Base-by-base conservation (phyloP, 176 grass and related monocot genomes). In the Bothriochloa decipiens region DNA sequence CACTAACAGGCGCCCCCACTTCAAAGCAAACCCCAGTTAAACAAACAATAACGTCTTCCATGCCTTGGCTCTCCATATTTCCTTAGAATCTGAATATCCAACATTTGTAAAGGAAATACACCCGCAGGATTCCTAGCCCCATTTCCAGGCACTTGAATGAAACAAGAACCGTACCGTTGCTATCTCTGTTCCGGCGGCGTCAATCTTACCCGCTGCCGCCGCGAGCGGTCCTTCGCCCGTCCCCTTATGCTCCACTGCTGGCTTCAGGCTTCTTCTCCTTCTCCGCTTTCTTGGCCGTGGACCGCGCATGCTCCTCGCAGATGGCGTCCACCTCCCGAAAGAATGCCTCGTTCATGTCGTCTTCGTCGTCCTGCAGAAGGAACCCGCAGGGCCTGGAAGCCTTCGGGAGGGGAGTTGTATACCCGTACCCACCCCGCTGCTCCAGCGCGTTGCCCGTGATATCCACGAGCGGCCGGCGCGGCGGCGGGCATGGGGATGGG, bases 281-380 rank as follows among this genome's bases (percentile, higher is more conserved):
- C 18, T 29, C 62, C 41, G 33, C 74, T 68, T 90, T 90, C n/a
- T 17, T 46, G 5, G 74, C 47, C 60, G 39, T 79, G 75, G 83
- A 86, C 55, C 69, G 72, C 57, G 77, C 82, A 52, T 80, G 91
- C 83, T 98, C 89, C 77, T 91, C 76, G 53, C 92, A 95, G 28
- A 98, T 91, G 75, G 89, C 89, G 47, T 98, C 96, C 73, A 98
- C 92, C 85, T 91, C 88, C 64, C 33, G 89, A 49, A 98, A 74
- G 83, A 98, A 98, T 10, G 91, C 89, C 68, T 98, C 91, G 62
- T 98, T 87, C 12, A 98, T 82, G 20, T 91, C 66, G 12, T 91
- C 81, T 23, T 88, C 83, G 36, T 86, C 81, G 46, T 67, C 81
- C 11, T 35, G 47, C 8, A 60, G 15, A 86, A 83, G 80, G 46